A percentile compares a stretch with the other conserved stretches of the same genome.
Evolutionary conservation across 495 filamentous ascomycete species (phyloP).

Genomic region (Saxophila tyrrhenica): DNA sequence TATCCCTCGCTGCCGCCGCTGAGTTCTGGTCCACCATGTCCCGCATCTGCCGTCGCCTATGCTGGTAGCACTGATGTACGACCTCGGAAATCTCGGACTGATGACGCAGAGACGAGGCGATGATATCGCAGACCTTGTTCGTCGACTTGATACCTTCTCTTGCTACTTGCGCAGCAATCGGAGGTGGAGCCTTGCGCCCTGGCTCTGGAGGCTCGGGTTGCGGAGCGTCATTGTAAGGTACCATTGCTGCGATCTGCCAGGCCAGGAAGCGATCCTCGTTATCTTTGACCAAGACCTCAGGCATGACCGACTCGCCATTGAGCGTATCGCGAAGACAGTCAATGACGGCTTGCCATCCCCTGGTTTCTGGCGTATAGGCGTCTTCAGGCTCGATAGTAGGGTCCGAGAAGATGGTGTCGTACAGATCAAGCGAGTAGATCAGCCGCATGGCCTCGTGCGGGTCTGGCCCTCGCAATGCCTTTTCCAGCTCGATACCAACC

Average conservation of each 20-base stretch:
- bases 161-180: conserved; percentile 45
- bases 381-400: conserved; percentile 30
- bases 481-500: conserved; percentile 70
- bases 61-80: conserved; percentile 39
- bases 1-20: conserved; percentile 33
- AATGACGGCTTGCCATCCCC: conserved; percentile 40
- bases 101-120: conserved; percentile 52
- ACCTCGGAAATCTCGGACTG: conserved; percentile 46
- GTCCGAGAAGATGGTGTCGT: conserved; percentile 69
- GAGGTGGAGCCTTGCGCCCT: conserved; percentile 38
- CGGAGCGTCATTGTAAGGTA: conserved; percentile 60
- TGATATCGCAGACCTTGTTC: conserved; percentile 55
- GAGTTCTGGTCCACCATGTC: conserved; percentile 19
- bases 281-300: conserved; percentile 44
- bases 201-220: conserved; percentile 30
- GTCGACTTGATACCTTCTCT: conserved; percentile 69
- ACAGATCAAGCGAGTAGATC: conserved; percentile 63
- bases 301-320: conserved; percentile 33
- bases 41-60: conserved; percentile 16
- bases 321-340: conserved; percentile 29
- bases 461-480: conserved; percentile 72
- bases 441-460: conserved; percentile 57
- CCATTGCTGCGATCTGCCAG: conserved; percentile 64
- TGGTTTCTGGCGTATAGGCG: conserved; percentile 22
- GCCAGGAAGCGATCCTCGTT: conserved; percentile 52